Percentiles rank a stretch among this genome's conserved stretches.
Evolutionary conservation across 805 yeast genomes (phyloP).

Genomic region (Starmerella stellata): DNA sequence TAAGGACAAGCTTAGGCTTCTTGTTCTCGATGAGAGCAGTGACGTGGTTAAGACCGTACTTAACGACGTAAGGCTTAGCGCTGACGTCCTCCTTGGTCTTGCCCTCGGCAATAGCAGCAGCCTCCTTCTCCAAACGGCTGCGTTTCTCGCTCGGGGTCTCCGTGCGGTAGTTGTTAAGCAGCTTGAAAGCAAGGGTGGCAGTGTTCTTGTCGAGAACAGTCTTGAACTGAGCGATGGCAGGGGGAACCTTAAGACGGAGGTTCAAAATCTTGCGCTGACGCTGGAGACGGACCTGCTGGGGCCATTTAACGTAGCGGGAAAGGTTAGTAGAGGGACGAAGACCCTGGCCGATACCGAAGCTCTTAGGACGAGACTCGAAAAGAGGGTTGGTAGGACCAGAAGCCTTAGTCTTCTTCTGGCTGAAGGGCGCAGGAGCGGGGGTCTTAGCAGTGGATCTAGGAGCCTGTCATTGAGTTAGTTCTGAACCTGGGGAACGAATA

Average conservation of each 20-base stretch:
- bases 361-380: conserved; percentile 75
- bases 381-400: conserved; percentile 41
- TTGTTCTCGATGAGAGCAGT: conserved; percentile 93
- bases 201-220: conserved; percentile 96
- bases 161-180: conserved; percentile 98
- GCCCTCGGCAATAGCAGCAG: conserved; percentile 97
- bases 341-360: conserved; percentile 92
- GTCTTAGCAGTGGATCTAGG: conserved; percentile 89
- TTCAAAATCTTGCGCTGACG: conserved; percentile 95
- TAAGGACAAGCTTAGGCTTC: conserved; percentile 92
- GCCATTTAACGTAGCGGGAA: conserved; percentile 97
- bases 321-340: conserved; percentile 90
- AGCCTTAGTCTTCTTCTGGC: conserved; percentile 32
- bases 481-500: not conserved
- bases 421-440: conserved; percentile 57
- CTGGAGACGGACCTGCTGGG: conserved; percentile 93
- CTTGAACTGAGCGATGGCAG: conserved; percentile 93
- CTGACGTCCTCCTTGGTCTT: conserved; percentile 92
- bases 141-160: conserved; percentile 95
- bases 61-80: conserved; percentile 89
- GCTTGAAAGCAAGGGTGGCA: conserved; percentile 90
- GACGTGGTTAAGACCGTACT: conserved; percentile 98
- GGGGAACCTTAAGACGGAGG: conserved; percentile 97
- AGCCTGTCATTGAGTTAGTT: conserved; percentile 21
- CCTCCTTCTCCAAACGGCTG: conserved; percentile 94